Percentiles rank a stretch among this genome's conserved stretches.
Evolutionary conservation across 805 yeast genomes (phyloP).

Genomic region (Dipodascus geniculatus): DNA sequence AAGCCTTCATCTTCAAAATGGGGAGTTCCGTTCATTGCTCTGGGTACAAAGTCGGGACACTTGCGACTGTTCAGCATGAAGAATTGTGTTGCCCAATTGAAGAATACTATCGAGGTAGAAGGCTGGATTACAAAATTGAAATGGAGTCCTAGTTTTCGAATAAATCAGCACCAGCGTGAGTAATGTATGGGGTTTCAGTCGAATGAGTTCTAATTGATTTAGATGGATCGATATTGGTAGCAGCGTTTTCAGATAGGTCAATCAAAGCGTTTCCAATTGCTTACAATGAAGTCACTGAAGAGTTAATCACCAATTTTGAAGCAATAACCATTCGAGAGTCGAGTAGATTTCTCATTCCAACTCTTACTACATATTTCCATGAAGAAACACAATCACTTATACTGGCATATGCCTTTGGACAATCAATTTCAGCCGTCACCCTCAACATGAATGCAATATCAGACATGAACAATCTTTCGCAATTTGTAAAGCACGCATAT

Average conservation of each 20-base stretch:
- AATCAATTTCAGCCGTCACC: neutral
- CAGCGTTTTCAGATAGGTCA: neutral
- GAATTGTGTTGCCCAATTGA: conserved; percentile 1
- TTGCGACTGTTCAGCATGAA: conserved; percentile 6
- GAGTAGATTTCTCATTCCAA: neutral
- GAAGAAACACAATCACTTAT: neutral
- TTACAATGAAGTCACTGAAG: neutral
- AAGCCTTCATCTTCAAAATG: conserved; percentile 7
- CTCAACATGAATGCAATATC: neutral
- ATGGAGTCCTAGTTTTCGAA: conserved; percentile 9
- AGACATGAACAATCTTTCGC: neutral
- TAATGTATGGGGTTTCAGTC: neutral
- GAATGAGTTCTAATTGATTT: neutral
- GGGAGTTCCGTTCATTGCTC: conserved; percentile 14
- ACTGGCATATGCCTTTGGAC: neutral
- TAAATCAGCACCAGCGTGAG: neutral
- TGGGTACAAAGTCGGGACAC: conserved; percentile 15
- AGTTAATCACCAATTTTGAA: neutral
- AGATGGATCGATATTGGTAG: neutral
- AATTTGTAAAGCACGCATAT: neutral
- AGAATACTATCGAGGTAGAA: conserved; percentile 2
- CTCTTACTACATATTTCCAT: neutral
- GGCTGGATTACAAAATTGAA: conserved; percentile 9
- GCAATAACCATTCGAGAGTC: neutral
- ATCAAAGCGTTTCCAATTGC: neutral